These are phyloP conservation scores for Terfezia claveryi DNA, from an alignment of 495 filamentous ascomycete species.

Conservation along the genomic window DNA sequence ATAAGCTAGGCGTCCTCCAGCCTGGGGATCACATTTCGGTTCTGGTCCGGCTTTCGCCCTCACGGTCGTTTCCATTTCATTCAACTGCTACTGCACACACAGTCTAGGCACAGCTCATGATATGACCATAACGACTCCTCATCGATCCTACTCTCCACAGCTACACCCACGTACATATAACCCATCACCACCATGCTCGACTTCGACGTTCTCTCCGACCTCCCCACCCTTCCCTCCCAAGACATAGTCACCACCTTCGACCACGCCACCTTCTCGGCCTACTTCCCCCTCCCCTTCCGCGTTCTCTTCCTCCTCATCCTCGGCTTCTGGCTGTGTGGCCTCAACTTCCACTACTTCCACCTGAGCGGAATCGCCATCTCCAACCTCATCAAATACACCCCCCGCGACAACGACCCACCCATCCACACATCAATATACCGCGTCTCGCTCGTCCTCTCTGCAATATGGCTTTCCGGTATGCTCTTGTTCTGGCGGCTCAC, in stretches of 20 bases:
- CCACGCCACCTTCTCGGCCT: conserved; percentile 2
- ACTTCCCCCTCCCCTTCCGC: conserved; percentile 17
- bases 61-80: no score
- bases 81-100: no score
- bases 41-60: no score
- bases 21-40: no score
- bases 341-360: conserved; percentile 19
- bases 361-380: conserved; percentile 14
- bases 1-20: no score
- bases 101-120: no score
- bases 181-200: no score
- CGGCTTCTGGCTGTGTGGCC: conserved; percentile 18
- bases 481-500: conserved; percentile 66
- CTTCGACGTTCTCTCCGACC: no score
- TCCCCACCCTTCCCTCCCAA: background rate
- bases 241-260: background rate
- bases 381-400: conserved; percentile 16
- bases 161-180: no score
- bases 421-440: conserved; percentile 68
- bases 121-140: no score
- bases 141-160: no score
- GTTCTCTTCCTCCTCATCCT: conserved; percentile 13
- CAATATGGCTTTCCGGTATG: conserved; percentile 45
- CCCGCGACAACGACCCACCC: conserved; percentile 32
- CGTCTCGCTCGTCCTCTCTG: conserved; percentile 49